Evolutionary conservation across 2,329 filamentous ascomycete species (phyloP).

Genomic region (Spiromastix sp.): DNA sequence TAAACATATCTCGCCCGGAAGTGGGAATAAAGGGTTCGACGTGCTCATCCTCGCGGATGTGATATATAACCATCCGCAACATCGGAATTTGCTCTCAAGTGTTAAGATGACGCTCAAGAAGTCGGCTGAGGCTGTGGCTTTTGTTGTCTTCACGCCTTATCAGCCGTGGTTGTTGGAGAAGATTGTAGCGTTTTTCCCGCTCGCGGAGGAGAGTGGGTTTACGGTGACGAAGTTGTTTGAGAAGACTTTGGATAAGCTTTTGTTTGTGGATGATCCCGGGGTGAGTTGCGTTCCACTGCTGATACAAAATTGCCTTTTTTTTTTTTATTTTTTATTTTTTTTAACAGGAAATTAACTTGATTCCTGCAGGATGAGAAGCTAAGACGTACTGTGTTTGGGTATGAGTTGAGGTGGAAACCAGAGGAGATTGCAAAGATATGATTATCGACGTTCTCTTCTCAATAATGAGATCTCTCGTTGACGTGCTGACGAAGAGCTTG

Average conservation of each 20-base stretch:
- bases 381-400: slow-evolving; percentile 73
- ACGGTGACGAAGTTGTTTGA: slow-evolving; percentile 71
- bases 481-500: too few relatives aligned
- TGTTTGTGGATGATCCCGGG: slow-evolving; percentile 83
- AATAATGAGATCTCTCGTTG: too few relatives aligned
- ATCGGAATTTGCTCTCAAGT: slow-evolving; percentile 63
- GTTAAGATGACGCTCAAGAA: slow-evolving; percentile 57
- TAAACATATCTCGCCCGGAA: slow-evolving; percentile 37
- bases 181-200: slow-evolving; percentile 77
- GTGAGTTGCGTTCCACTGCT: slow-evolving; percentile 39
- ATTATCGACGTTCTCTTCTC: too few relatives aligned
- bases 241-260: slow-evolving; percentile 68
- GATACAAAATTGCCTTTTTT: too few relatives aligned
- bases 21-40: slow-evolving; percentile 49
- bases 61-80: slow-evolving; percentile 84
- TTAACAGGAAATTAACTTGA: neutral
- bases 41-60: slow-evolving; percentile 79
- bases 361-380: slow-evolving; percentile 56
- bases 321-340: too few relatives aligned
- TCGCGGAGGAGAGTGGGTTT: slow-evolving; percentile 61
- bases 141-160: slow-evolving; percentile 93
- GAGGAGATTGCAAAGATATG: slow-evolving; percentile 19
- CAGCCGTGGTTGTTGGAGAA: slow-evolving; percentile 79
- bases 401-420: slow-evolving; percentile 54
- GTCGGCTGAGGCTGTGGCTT: slow-evolving; percentile 48